Evolutionary conservation across 352 stramenopile genomes (phyloP).

Genomic region (Phytophthora syringae): DNA sequence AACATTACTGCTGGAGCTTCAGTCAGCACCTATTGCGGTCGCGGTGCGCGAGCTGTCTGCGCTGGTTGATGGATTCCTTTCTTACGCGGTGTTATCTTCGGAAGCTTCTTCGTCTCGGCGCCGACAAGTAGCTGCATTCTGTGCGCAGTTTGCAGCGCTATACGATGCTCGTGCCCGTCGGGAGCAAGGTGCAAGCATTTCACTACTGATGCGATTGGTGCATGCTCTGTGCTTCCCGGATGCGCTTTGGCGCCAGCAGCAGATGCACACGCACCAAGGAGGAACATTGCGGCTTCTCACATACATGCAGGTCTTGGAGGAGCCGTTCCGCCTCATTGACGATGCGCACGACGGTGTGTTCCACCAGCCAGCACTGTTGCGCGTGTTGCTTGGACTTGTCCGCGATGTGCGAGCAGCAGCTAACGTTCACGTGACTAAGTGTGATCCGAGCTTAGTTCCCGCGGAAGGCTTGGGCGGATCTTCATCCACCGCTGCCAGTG

Average conservation of each 20-base stretch:
- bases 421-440: constrained; percentile 50
- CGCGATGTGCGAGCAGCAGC: constrained; percentile 48
- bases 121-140: constrained; percentile 38
- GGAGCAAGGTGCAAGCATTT: constrained; percentile 32
- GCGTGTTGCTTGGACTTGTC: constrained; percentile 47
- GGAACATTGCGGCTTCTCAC: constrained; percentile 37
- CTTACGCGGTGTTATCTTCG: constrained; percentile 35
- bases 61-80: constrained; percentile 45
- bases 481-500: constrained; percentile 34
- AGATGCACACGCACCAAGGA: constrained; percentile 29
- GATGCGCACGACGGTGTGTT: constrained; percentile 47
- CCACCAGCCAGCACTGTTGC: constrained; percentile 47
- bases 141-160: constrained; percentile 41
- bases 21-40: constrained; percentile 43
- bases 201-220: constrained; percentile 46
- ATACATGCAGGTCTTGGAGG: constrained; percentile 54
- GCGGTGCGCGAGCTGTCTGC: constrained; percentile 36
- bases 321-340: constrained; percentile 63
- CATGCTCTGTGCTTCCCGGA: constrained; percentile 62
- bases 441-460: constrained; percentile 41
- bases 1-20: constrained; percentile 31
- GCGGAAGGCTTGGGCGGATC: constrained; percentile 25
- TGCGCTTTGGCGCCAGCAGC: constrained; percentile 40
- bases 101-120: constrained; percentile 4
- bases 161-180: constrained; percentile 40